Evolutionary conservation across 73 alveolate genomes (phyloP), one percentile per base, ranked within the genome.

Genomic region (Blepharisma stoltei): DNA sequence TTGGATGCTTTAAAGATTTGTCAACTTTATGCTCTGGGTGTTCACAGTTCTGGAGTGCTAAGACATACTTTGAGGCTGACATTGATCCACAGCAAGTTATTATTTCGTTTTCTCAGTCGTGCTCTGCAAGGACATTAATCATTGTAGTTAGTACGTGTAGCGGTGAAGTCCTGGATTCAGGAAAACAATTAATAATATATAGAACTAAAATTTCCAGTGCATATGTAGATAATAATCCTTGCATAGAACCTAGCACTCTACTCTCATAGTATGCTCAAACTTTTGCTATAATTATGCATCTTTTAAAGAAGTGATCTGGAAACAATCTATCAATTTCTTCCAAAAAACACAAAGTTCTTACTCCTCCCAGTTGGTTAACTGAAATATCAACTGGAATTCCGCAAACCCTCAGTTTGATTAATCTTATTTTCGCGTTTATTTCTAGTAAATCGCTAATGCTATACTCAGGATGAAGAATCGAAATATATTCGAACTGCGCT

Each of bases 261-360:
- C 93, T 89, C 71, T 93, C 92, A 81, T 90, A 93, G 71, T 85
- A 80, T 71, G 93, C 93, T 97, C 98, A 93, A 21, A 96, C 91
- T 81, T 93, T 93, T 60, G 88, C 68, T 54, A 93, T 54, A 53
- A 93, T 54, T 48, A 93, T 71, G 54, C 94, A 78, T 76, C 88
- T 88, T 86, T 93, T 93, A 54, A 90, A 77, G 38, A 93, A 84
- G 54, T 90, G 83, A 54, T 91, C 84, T 71, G 89, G 88, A 21
- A 87, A 92, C 48, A 88, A 73, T 50, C 75, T 66, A 69, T 83
- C 89, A 70, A 90, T 67, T 75, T 88, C 78, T 71, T 93, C 89
- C 91, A 93, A 80, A 60, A 90, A 93, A 55, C 81, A 76, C 6
- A 93, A 71, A 45, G 95, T 80, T 54, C 90, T 79, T 14, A 93